Evolutionary conservation across 768 basidiomycete genomes (phyloP), one percentile per base, ranked within the genome.

Genomic region (Mycena olivaceomarginata): DNA sequence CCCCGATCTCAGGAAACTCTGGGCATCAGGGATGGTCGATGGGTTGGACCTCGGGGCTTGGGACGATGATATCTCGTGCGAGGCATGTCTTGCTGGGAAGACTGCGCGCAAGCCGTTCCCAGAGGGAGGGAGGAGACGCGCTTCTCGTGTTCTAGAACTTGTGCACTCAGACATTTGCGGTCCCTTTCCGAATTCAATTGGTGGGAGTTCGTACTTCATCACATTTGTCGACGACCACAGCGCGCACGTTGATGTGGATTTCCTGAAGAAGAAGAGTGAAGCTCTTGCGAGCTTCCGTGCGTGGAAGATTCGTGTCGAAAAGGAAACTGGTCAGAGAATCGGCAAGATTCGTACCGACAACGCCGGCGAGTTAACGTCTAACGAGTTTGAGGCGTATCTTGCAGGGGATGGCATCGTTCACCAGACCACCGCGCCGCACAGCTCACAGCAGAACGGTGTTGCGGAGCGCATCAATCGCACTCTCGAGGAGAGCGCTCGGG

Each of bases 391-490:
- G 9, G n/a, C 20, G 3, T 83, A 77, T 40, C 82, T 81, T 48
- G 40, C 20, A 0, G 1, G 64, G 0, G 73, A 79, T 0, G 84
- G 85, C 0, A 84, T 87, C 2, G 71, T 81, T 0, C 25, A 83
- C 0, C 80, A 87, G n/a, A 77, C 75, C 0, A 86, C 83, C 0
- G 79, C 80, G 0, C 84, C 84, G 0, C 82, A 86, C 25, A 80
- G 82, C 5, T 85, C 84, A 0, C 59, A 78, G 11, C 83, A 87
- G 45, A 86, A 86, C 46, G 82, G 87, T 0, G 67, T 86, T 1
- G 86, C 85, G 0, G 86, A 89, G 46, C 45, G 82, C 1, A 68
- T 76, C 9, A 86, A 85, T 64, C 13, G 73, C 13, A 83, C 82
- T 0, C 56, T 85, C 0, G 18, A 83, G 0, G 80, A 85, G 13